phyloP scores from a whole-genome alignment of 495 filamentous ascomycete genomes.

The Chaetomium fimeti region DNA sequence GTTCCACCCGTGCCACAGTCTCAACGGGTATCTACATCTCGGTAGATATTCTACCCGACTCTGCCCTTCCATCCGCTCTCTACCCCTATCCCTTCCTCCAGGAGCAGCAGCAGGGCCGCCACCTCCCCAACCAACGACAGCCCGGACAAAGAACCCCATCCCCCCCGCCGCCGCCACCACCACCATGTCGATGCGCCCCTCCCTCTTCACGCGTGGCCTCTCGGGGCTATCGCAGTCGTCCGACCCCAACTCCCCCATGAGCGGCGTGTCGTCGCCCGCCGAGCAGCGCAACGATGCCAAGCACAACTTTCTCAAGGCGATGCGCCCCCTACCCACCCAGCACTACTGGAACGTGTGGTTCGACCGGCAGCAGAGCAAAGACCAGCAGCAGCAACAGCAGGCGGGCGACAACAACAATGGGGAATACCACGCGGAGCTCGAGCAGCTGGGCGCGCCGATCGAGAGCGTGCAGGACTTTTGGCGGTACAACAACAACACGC shows the following conservation, averaged over 20 bases:
- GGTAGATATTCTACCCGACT: background rate
- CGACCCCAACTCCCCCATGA: constrained; percentile 49
- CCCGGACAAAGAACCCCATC: background rate
- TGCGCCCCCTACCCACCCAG: constrained; percentile 58
- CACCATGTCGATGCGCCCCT: constrained; percentile 51
- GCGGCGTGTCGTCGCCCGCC: constrained; percentile 53
- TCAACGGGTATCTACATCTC: background rate
- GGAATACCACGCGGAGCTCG: constrained; percentile 63
- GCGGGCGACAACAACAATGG: constrained; percentile 9
- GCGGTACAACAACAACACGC: constrained; percentile 86
- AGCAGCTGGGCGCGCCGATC: constrained; percentile 65
- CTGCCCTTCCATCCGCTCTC: background rate
- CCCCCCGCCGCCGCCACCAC: background rate
- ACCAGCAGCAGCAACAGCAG: constrained; percentile 14
- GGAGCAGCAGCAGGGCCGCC: background rate
- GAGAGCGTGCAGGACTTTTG: constrained; percentile 79
- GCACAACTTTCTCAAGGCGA: constrained; percentile 58
- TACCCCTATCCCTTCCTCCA: background rate
- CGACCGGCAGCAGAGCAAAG: constrained; percentile 44
- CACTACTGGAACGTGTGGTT: constrained; percentile 63
- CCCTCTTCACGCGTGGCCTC: constrained; percentile 54
- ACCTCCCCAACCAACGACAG: background rate
- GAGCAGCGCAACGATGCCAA: constrained; percentile 60
- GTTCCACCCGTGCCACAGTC: constrained; percentile 1
- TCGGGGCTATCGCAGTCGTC: constrained; percentile 52